These are phyloP conservation scores for Paecilomyces sp. DNA, from an alignment of 2,329 filamentous ascomycete genomes.

Conservation along the genomic window DNA sequence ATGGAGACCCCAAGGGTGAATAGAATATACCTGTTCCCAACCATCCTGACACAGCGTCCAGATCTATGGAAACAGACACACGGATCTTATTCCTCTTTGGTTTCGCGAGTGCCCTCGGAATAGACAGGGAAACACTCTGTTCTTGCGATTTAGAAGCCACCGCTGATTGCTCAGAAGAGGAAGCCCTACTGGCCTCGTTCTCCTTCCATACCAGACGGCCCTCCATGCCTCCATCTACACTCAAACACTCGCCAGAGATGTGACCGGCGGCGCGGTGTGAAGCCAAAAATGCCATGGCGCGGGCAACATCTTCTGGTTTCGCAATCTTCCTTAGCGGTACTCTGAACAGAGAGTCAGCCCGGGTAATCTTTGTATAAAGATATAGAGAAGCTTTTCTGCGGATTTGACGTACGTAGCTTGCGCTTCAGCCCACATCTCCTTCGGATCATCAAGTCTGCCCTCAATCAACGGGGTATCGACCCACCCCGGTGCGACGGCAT, in stretches of 20 bases:
- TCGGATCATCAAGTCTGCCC: conserved; percentile 43
- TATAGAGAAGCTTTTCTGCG: neutral
- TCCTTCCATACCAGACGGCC: conserved; percentile 44
- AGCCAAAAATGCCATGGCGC: conserved; percentile 44
- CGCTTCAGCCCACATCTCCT: conserved; percentile 44
- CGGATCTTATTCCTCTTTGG: conserved; percentile 15
- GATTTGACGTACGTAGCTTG: conserved; percentile 33
- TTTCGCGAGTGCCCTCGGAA: conserved; percentile 7
- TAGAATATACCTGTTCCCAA: conserved; percentile 47
- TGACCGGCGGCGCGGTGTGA: conserved; percentile 47
- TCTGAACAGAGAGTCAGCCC: conserved; percentile 5
- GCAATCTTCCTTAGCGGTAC: conserved; percentile 42
- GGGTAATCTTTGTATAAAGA: neutral
- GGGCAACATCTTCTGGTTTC: conserved; percentile 43
- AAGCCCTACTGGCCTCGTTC: conserved; percentile 24
- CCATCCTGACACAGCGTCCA: conserved; percentile 55
- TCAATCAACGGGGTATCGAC: conserved; percentile 43
- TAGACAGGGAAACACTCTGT: neutral
- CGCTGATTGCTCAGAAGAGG: neutral
- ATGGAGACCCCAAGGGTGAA: neutral
- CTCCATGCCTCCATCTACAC: conserved; percentile 47
- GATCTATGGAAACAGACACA: conserved; percentile 39
- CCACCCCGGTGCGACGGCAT: conserved; percentile 46
- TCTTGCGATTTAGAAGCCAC: neutral
- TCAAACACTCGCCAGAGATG: conserved; percentile 48